These are phyloP conservation scores for Metschnikowia aberdeeniae DNA, from an alignment of 805 yeast species.

Conservation along the genomic window DNA sequence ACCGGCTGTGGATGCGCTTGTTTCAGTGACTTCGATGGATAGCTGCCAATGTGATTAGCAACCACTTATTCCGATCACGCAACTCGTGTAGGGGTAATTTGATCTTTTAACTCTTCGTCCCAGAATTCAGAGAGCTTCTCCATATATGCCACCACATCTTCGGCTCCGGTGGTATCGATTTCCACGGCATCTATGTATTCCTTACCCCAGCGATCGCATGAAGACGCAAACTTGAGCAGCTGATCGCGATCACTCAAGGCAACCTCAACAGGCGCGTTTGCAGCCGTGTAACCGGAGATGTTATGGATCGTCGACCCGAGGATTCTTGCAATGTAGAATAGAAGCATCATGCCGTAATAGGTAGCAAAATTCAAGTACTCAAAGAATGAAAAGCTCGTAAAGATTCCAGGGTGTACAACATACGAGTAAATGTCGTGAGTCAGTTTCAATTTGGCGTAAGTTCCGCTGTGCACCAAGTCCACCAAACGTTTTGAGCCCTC, in stretches of 20 bases:
- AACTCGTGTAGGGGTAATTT: constrained; percentile 53
- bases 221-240: constrained; percentile 64
- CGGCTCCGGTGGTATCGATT: constrained; percentile 60
- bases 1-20: constrained; percentile 19
- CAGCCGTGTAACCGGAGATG: constrained; percentile 83
- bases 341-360: constrained; percentile 76
- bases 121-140: constrained; percentile 57
- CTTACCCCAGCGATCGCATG: constrained; percentile 57
- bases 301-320: constrained; percentile 88
- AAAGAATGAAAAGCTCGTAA: constrained; percentile 76
- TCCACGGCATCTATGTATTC: constrained; percentile 57
- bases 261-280: constrained; percentile 67
- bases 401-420: constrained; percentile 91
- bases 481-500: constrained; percentile 89
- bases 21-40: constrained; percentile 3
- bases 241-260: constrained; percentile 53
- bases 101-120: constrained; percentile 72
- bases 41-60: not conserved
- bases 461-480: constrained; percentile 75
- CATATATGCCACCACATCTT: constrained; percentile 63
- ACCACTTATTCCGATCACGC: not conserved
- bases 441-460: constrained; percentile 47
- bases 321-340: constrained; percentile 79
- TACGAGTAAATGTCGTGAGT: constrained; percentile 62
- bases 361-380: constrained; percentile 74